Percentiles rank a stretch among this genome's conserved stretches.
Evolutionary conservation across 805 yeast species (phyloP).

Genomic region (Suhomyces sp.): DNA sequence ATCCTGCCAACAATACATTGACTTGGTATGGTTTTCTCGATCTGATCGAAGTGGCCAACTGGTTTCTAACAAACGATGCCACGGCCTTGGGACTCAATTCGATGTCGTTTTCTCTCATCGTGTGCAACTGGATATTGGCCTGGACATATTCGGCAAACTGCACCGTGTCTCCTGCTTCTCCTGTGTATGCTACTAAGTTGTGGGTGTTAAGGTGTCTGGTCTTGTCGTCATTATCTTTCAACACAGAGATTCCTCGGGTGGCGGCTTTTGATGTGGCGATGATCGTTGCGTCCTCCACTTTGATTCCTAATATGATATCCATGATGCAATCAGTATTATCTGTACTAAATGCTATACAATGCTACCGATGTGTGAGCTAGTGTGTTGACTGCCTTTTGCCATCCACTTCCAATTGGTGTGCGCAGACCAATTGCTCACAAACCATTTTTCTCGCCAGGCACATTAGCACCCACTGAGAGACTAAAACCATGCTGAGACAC

Average conservation of each 20-base stretch:
- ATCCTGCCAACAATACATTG: slow-evolving; percentile 85
- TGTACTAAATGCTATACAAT: background rate
- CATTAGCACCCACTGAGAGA: background rate
- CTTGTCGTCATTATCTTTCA: slow-evolving; percentile 78
- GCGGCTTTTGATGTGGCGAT: slow-evolving; percentile 94
- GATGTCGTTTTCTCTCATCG: slow-evolving; percentile 72
- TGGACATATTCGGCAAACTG: slow-evolving; percentile 93
- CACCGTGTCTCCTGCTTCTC: slow-evolving; percentile 95
- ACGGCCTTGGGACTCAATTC: slow-evolving; percentile 85
- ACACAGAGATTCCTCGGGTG: slow-evolving; percentile 82
- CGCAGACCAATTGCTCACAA: background rate
- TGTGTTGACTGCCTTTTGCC: background rate
- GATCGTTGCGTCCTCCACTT: slow-evolving; percentile 74
- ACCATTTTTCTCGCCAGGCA: background rate
- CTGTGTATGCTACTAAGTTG: slow-evolving; percentile 82
- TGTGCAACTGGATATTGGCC: slow-evolving; percentile 85
- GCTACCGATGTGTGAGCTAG: background rate
- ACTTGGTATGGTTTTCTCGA: slow-evolving; percentile 93
- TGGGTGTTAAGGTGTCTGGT: slow-evolving; percentile 72
- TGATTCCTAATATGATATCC: slow-evolving; percentile 91
- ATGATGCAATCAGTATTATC: slow-evolving; percentile 32
- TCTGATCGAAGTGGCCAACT: slow-evolving; percentile 83
- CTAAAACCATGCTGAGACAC: background rate
- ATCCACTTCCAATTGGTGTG: background rate
- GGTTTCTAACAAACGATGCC: slow-evolving; percentile 83